Evolutionary conservation across 495 filamentous ascomycete genomes (phyloP), one percentile per base, ranked within the genome.

Genomic region (Aspergillus ellipticus): DNA sequence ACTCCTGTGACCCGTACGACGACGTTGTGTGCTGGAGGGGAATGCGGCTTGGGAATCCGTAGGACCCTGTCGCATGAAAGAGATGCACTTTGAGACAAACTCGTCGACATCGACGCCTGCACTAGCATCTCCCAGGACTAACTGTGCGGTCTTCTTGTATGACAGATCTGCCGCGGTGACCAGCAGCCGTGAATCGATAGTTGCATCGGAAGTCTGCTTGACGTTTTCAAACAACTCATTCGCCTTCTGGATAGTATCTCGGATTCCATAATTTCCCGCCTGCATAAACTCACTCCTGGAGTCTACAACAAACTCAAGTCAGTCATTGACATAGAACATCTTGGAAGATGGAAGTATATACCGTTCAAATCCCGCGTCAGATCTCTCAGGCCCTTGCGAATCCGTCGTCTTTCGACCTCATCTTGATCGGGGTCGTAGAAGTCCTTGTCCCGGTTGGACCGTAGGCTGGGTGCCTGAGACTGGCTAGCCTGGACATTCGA

Each of bases 401-500:
- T 66, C 35, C 77, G 66, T 42, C 93, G 78, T 24, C 92, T 81
- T 67, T 93, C 83, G n/a, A 86, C 84, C 35, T 86, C 79, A 56
- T 89, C 82, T 64, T 99, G 94, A 61, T 96, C 85, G 0, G 94
- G 94, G 57, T 99, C 90, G 65, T 95, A 99, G 57, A 77, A 86
- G 52, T 78, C 66, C 5, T 67, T 80, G 33, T 58, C 53, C 29
- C 62, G 50, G 37, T 54, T 49, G 7, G 54, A 60, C 52, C 70
- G 69, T 41, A n/a, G 70, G 66, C 6, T 54, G 56, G 58, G 46
- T 20, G 49, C 21, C 55, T 68, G 68, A 28, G 68, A 71, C 51
- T 71, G 63, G 39, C 58, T 63, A 28, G 33, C 28, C 17, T 60
- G 70, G 9, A 56, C 43, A 54, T 72, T 74, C 5, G 61, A 54